Base-by-base conservation (phyloP, 83 land plant species). In the Picea abies region DNA sequence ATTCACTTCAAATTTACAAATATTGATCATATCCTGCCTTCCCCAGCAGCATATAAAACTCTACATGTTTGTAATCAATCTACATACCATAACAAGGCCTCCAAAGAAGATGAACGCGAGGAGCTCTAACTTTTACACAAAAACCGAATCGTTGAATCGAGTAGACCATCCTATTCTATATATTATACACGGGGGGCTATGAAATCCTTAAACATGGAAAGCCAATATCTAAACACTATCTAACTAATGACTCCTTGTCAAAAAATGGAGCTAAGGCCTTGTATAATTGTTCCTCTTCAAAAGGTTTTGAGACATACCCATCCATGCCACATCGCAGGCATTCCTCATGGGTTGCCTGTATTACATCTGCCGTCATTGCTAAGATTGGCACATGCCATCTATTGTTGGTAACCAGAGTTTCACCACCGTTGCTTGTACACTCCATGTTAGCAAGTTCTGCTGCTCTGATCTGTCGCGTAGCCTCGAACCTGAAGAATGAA, bases 351-450 rank as follows among this genome's bases (percentile, higher is more conserved):
- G 92, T 90, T 47, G 92, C 92, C 85, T 90, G 92, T n/a, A 90
- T 90, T 16, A 90, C 92, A 81, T 90, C 92, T 37, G 92, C 92
- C 56, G 92, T 90, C 92, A 90, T 90, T n/a, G 92, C 92, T 79
- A 90, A 79, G 44, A 90, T 90, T 49, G 92, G 92, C 16, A 85
- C 69, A 66, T 83, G 92, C 82, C 85, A 84, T 3, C 63, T 35
- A 7, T 26, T 44, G 29, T 79, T n/a, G 22, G 25, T 56, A 62
- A 62, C 63, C 41, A 80, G 84, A n/a, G 63, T 58, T 80, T 63
- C 63, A 47, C 67, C 80, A 35, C 84, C 41, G 60, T 60, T 35
- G 75, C 71, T 63, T 26, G 61, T 60, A 61, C 75, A 52, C 3
- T 86, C 88, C 79, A 79, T 83, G 29, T 29, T 76, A 44, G 23